Conservation (phyloP, 169 alveolate genomes). For the Plasmodium malariae region DNA sequence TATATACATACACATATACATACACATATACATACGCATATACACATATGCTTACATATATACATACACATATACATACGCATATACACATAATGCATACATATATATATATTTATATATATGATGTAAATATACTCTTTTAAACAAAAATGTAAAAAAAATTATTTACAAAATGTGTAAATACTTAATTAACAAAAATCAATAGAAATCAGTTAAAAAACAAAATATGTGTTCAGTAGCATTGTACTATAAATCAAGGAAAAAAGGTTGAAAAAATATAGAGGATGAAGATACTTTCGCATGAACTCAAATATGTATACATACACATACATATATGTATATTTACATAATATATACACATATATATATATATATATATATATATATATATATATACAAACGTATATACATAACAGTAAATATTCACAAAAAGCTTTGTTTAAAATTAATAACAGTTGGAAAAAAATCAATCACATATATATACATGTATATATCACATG, state of each 20-base stretch:
- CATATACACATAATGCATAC: too few species aligned
- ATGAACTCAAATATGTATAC: neutral
- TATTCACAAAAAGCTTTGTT: neutral
- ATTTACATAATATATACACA: neutral
- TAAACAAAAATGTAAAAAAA: too few species aligned
- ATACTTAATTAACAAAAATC: neutral
- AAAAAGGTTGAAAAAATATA: too few species aligned
- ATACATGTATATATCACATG: too few species aligned
- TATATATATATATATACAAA: conserved; percentile 11
- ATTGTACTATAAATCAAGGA: neutral
- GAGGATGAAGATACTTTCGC: too few species aligned
- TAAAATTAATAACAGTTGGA: conserved; percentile 1
- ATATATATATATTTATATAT: too few species aligned
- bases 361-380: conserved; percentile 5
- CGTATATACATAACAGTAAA: neutral
- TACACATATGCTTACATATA: neutral
- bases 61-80: too few species aligned
- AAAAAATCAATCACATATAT: conserved; percentile 14
- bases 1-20: neutral
- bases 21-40: neutral
- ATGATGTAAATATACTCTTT: too few species aligned
- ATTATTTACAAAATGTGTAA: neutral
- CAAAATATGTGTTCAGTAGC: neutral
- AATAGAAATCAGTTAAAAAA: conserved; percentile 5
- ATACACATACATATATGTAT: neutral